These are phyloP conservation scores for Claviceps fusiformis DNA, from an alignment of 2,329 filamentous ascomycete genomes.

Conservation along the genomic window DNA sequence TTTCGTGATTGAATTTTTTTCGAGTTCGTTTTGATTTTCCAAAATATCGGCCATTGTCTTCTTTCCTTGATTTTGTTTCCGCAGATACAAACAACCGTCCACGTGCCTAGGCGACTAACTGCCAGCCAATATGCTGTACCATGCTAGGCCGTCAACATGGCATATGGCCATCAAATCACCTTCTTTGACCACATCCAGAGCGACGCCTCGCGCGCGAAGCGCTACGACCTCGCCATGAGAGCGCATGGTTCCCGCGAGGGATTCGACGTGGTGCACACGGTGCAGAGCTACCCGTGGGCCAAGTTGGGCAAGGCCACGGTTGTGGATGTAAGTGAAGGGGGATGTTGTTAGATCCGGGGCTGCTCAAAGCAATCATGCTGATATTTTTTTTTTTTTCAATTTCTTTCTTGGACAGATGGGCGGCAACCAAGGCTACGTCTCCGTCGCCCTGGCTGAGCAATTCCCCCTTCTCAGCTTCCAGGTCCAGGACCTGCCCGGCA, in stretches of 20 bases:
- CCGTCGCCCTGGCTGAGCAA: slow-evolving; percentile 10
- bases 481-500: slow-evolving; percentile 34
- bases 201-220: slow-evolving; percentile 12
- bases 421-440: slow-evolving; percentile 13
- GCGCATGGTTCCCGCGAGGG: slow-evolving; percentile 14
- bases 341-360: too few species aligned
- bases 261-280: slow-evolving; percentile 11
- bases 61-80: neutral
- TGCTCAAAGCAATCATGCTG: too few species aligned
- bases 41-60: too few species aligned
- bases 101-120: too few species aligned
- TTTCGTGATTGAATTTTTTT: neutral
- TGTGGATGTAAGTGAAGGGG: slow-evolving; percentile 17
- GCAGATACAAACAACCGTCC: neutral
- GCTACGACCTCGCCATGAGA: slow-evolving; percentile 20
- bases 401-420: slow-evolving; percentile 10
- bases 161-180: slow-evolving; percentile 11
- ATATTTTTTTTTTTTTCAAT: too few species aligned
- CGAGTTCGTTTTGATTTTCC: too few species aligned
- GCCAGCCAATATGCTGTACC: too few species aligned
- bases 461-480: slow-evolving; percentile 24
- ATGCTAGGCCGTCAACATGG: slow-evolving; percentile 14
- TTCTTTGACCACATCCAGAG: slow-evolving; percentile 18
- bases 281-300: slow-evolving; percentile 12
- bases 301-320: slow-evolving; percentile 12